These are phyloP conservation scores for Boletales sp. DNA, from an alignment of 768 basidiomycete genomes.

Conservation along the genomic window DNA sequence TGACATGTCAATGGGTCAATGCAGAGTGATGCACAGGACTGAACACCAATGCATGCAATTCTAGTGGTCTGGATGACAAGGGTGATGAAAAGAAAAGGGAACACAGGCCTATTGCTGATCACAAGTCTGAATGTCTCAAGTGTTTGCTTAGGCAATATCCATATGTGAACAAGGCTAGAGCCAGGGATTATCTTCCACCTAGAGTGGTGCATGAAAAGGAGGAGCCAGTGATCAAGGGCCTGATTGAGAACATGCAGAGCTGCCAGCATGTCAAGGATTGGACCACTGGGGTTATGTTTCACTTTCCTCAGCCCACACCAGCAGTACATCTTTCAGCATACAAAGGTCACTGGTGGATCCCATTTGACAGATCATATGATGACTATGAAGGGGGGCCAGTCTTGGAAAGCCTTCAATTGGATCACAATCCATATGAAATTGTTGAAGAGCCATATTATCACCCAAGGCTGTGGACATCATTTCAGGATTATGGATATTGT, in stretches of 20 bases:
- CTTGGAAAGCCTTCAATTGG: not conserved
- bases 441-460: not conserved
- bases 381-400: not conserved
- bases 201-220: not conserved
- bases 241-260: no score
- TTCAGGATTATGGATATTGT: slow-evolving; percentile 4
- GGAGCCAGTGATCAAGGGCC: not conserved
- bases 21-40: no score
- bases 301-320: not conserved
- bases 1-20: no score
- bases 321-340: not conserved
- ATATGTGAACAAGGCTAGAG: no score
- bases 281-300: not conserved
- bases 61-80: no score
- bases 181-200: not conserved
- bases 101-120: no score
- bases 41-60: no score
- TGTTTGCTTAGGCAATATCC: no score
- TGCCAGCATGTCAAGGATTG: not conserved
- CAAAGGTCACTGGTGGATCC: not conserved
- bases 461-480: not conserved
- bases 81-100: no score
- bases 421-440: not conserved
- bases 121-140: no score
- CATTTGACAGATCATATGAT: not conserved